Evolutionary conservation across 805 yeast genomes (phyloP), one percentile per base, ranked within the genome.

Genomic region (Candida nitratophila): DNA sequence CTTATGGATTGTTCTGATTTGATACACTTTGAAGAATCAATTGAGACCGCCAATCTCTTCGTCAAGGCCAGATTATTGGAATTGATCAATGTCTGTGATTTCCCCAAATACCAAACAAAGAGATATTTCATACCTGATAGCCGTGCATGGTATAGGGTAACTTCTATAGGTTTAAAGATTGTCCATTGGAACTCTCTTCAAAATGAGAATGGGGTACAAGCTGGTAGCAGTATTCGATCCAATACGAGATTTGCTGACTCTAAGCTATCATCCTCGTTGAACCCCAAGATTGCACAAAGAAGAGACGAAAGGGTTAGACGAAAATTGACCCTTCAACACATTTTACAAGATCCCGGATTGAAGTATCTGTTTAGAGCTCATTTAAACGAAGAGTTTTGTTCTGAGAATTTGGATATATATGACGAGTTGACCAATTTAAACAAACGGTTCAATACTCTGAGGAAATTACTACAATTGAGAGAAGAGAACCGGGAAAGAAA

Each of bases 1-100:
- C 55, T 91, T 7, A 72, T 83, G 77, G 98, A 91, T 50, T 89
- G 96, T 56, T 85, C 96, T 1, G 93, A 86, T 54, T 68, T 82
- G 1, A 59, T 80, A 50, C 71, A 71, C 42, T 56, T 63, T 0
- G 64, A 65, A 12, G 86, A 79, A 46, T 83, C 87, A 0, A 55
- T 67, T 0, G 72, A 72, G 20, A 61, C 83, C 12, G 77, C 81
- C 0, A 66, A 71, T 4, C 55, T 77, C 12, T 73, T 85, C 45
- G 49, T 76, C 32, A 71, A 68, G 40, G 52, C 65, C 35, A 72
- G 71, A 0, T 58, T 82, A 7, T 14, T 37, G 15, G 7, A 8
- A 4, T 26, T 27, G 29, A 12, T 27, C 17, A 24, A 26, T 16
- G 9, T 3, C 4, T 4, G 26, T 3, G 40, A 26, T 15, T 26